Percentiles rank a stretch among this genome's conserved stretches.
phyloP scores from a whole-genome alignment of 2,329 filamentous ascomycete genomes.

The Canariomyces notabilis region DNA sequence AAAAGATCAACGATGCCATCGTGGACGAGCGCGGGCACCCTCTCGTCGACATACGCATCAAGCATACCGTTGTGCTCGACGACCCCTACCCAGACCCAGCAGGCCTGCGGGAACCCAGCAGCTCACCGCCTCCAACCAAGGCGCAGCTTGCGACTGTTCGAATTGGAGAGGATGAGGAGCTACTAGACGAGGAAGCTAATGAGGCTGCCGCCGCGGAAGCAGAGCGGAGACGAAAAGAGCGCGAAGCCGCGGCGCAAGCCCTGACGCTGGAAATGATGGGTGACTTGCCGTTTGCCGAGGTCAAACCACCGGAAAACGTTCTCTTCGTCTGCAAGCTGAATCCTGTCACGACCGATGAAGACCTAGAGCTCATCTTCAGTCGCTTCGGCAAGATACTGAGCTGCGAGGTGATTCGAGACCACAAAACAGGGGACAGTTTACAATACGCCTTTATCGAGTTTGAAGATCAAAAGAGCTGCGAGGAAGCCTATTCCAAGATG shows the following conservation, averaged over 20 bases:
- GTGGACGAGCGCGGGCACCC: conserved; percentile 81
- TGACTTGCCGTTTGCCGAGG: conserved; percentile 93
- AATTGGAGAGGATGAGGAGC: conserved; percentile 78
- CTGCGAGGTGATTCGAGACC: conserved; percentile 93
- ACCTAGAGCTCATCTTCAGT: conserved; percentile 92
- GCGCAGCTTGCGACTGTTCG: conserved; percentile 86
- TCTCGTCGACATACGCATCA: conserved; percentile 88
- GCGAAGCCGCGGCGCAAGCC: conserved; percentile 89
- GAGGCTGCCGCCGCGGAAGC: conserved; percentile 62
- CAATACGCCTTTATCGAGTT: conserved; percentile 99
- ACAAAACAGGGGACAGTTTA: conserved; percentile 86
- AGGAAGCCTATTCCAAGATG: conserved; percentile 98
- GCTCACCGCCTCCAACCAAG: conserved; percentile 75
- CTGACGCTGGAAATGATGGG: conserved; percentile 97
- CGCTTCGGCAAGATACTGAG: conserved; percentile 93
- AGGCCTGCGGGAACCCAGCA: conserved; percentile 69
- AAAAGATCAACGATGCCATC: conserved; percentile 89
- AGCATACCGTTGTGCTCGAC: conserved; percentile 86
- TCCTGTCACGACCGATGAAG: conserved; percentile 89
- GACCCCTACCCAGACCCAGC: conserved; percentile 84
- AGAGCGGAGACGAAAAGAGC: conserved; percentile 76
- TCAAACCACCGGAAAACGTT: conserved; percentile 94
- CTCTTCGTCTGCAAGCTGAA: conserved; percentile 98
- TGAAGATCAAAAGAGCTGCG: conserved; percentile 85
- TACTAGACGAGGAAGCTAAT: conserved; percentile 64